Evolutionary conservation across 768 basidiomycete species (phyloP).

Genomic region (Panaeolus cyanescens): DNA sequence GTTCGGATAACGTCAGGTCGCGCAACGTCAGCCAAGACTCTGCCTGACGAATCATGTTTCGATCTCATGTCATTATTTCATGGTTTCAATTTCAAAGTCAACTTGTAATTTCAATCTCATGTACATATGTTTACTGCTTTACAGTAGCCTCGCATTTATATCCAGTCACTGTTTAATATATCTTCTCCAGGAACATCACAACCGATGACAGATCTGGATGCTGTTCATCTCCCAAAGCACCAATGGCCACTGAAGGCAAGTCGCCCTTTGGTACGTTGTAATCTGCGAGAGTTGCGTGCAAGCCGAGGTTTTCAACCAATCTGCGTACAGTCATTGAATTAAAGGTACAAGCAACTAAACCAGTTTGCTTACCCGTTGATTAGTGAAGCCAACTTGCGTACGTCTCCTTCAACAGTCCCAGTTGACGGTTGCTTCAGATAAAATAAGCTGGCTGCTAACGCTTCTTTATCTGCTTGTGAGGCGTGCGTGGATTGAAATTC

Average conservation of each 20-base stretch:
- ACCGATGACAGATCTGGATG: constrained; percentile 42
- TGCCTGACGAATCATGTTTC: background rate
- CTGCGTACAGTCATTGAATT: constrained; percentile 30
- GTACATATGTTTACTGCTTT: background rate
- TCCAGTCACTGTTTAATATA: constrained; percentile 33
- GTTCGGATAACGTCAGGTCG: background rate
- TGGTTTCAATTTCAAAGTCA: background rate
- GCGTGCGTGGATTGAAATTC: constrained; percentile 57
- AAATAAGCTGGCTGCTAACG: constrained; percentile 56
- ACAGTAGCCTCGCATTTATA: background rate
- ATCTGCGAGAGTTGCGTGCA: constrained; percentile 56
- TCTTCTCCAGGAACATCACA: constrained; percentile 48
- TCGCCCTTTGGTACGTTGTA: constrained; percentile 67
- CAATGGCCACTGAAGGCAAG: constrained; percentile 52
- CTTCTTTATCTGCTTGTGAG: constrained; percentile 62
- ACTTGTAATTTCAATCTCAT: background rate
- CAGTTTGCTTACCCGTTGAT: constrained; percentile 53
- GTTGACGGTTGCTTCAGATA: constrained; percentile 63
- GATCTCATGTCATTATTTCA: background rate
- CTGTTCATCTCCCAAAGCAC: constrained; percentile 44
- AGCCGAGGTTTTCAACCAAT: constrained; percentile 58
- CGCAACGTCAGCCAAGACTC: constrained; percentile 3
- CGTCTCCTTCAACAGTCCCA: constrained; percentile 65
- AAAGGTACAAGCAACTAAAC: background rate
- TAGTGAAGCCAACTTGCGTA: constrained; percentile 49